These are phyloP conservation scores for Leptographium wingfieldii DNA, from an alignment of 2,329 filamentous ascomycete genomes.

Conservation along the genomic window DNA sequence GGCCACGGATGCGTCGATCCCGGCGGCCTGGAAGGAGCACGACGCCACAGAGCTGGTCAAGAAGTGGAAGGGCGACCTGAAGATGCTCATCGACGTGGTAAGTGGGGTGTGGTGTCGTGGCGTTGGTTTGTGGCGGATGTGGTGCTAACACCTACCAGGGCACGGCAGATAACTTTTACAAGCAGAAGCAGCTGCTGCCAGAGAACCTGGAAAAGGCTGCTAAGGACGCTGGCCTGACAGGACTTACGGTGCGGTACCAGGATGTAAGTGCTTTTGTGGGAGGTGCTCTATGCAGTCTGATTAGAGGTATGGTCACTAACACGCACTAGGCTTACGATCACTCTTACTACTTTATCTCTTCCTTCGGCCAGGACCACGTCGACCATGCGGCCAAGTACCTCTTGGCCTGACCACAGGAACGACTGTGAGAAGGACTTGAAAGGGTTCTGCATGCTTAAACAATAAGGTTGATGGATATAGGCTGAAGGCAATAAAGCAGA, in stretches of 20 bases:
- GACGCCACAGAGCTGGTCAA: conserved; percentile 85
- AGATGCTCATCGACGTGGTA: conserved; percentile 78
- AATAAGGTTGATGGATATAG: not conserved
- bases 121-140: not conserved
- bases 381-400: conserved; percentile 84
- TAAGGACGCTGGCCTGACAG: conserved; percentile 59
- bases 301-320: not conserved
- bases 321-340: conserved; percentile 72
- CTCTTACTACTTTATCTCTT: conserved; percentile 92
- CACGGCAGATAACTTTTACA: conserved; percentile 93
- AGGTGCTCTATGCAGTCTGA: not conserved
- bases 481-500: not conserved
- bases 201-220: conserved; percentile 82
- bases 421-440: not conserved
- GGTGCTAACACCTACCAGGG: conserved; percentile 37
- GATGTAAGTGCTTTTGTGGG: conserved; percentile 32
- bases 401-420: conserved; percentile 3
- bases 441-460: not conserved
- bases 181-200: conserved; percentile 79
- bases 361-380: conserved; percentile 81
- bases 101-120: not conserved
- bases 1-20: conserved; percentile 14
- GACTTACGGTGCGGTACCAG: conserved; percentile 72
- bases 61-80: conserved; percentile 55
- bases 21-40: conserved; percentile 71